Conservation (phyloP, 345 rosid genomes). For the Salix suchowensis region DNA sequence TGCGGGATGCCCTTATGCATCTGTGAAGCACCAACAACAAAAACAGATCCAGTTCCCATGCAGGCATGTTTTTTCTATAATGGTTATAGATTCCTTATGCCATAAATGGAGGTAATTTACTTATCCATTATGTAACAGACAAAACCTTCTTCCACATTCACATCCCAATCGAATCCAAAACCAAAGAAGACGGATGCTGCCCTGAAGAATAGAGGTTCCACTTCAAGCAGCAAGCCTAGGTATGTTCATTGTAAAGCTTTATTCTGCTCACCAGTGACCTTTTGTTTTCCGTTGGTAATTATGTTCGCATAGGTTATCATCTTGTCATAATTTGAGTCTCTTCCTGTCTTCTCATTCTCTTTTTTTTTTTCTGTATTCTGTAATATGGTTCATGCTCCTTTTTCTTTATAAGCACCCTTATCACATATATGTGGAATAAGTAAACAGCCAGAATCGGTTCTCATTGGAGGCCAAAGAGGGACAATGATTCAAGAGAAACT, state of each 20-base stretch:
- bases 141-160: slow-evolving; percentile 24
- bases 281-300: background rate
- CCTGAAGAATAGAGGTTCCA: slow-evolving; percentile 49
- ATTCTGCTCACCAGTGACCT: background rate
- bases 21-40: slow-evolving; percentile 57
- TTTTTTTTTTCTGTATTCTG: background rate
- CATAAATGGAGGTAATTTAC: background rate
- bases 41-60: slow-evolving; percentile 24
- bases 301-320: background rate
- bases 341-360: background rate
- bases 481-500: too few species aligned
- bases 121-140: slow-evolving; percentile 24
- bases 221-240: slow-evolving; percentile 57
- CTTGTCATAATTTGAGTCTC: background rate
- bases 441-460: too few species aligned
- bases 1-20: slow-evolving; percentile 98
- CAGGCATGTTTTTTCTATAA: slow-evolving; percentile 28
- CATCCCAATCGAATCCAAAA: slow-evolving; percentile 38
- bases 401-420: too few species aligned
- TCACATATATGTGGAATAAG: too few species aligned
- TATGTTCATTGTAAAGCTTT: slow-evolving; percentile 18
- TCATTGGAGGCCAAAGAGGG: too few species aligned
- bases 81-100: background rate
- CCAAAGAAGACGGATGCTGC: slow-evolving; percentile 44
- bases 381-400: background rate